phyloP scores from a whole-genome alignment of 768 basidiomycete genomes.

The Suillus subaureus region DNA sequence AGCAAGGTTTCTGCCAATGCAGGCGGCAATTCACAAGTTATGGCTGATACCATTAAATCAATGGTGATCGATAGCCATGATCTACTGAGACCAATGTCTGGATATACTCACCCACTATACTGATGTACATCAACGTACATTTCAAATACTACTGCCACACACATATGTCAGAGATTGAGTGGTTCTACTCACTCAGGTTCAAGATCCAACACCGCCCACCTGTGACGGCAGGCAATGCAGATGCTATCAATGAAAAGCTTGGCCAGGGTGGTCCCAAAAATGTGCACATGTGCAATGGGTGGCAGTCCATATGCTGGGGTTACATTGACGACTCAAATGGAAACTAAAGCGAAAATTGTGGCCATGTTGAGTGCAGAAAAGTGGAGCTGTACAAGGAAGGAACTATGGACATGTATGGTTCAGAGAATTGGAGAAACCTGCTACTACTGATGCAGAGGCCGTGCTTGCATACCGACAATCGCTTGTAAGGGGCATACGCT shows the following conservation, averaged over 20 bases:
- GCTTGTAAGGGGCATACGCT: conserved; percentile 10
- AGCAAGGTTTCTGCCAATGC: too few relatives aligned
- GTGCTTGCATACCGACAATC: background rate
- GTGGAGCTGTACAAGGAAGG: conserved; percentile 14
- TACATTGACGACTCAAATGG: conserved; percentile 13
- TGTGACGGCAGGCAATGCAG: background rate
- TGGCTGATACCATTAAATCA: background rate
- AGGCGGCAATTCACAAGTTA: too few relatives aligned
- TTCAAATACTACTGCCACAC: conserved; percentile 16
- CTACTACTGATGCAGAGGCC: background rate
- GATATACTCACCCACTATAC: conserved; percentile 12
- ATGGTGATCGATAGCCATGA: conserved; percentile 9
- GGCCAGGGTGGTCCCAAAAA: background rate
- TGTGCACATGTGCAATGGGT: conserved; percentile 13
- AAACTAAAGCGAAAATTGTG: background rate
- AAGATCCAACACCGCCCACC: conserved; percentile 9
- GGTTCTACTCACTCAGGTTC: conserved; percentile 19
- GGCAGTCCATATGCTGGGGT: conserved; percentile 20
- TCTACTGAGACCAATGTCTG: conserved; percentile 7
- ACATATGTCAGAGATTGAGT: conserved; percentile 9
- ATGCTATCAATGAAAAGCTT: background rate
- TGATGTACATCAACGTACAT: conserved; percentile 21
- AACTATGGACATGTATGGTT: conserved; percentile 15
- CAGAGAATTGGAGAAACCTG: conserved; percentile 11
- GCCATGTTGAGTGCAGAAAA: conserved; percentile 4